Evolutionary conservation across 1,284 basidiomycete genomes (phyloP).

Genomic region (Butyriboletus appendiculatus): DNA sequence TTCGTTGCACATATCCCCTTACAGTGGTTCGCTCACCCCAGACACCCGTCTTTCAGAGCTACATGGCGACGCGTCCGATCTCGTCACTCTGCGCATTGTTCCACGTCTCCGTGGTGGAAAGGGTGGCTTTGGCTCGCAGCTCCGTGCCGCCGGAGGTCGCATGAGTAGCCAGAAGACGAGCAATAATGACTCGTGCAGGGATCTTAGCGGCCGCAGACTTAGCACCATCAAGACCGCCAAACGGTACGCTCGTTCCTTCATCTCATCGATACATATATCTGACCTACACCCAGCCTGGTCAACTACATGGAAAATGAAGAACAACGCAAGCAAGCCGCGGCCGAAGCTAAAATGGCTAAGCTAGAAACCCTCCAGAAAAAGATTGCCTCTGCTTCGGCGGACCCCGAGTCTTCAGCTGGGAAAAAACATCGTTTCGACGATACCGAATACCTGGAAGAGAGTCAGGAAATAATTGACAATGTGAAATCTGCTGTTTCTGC

Average conservation of each 20-base stretch:
- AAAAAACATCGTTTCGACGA: constrained; percentile 93
- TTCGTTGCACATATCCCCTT: constrained; percentile 53
- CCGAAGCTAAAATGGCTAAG: constrained; percentile 82
- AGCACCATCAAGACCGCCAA: constrained; percentile 97
- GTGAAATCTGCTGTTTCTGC: constrained; percentile 90
- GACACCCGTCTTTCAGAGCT: constrained; percentile 49
- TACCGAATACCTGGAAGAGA: constrained; percentile 90
- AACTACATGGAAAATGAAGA: constrained; percentile 89
- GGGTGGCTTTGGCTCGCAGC: constrained; percentile 95
- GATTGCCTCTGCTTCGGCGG: constrained; percentile 60
- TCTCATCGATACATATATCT: not conserved
- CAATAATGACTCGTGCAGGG: constrained; percentile 95
- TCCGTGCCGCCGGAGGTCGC: constrained; percentile 94
- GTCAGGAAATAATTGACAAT: constrained; percentile 87
- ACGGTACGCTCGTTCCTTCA: constrained; percentile 52
- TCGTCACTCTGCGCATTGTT: constrained; percentile 65
- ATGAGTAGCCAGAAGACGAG: constrained; percentile 96
- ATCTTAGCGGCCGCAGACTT: constrained; percentile 86
- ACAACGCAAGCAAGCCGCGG: constrained; percentile 76
- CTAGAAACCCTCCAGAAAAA: constrained; percentile 83
- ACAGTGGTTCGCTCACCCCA: constrained; percentile 47
- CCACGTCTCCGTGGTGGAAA: constrained; percentile 87
- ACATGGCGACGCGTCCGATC: constrained; percentile 36
- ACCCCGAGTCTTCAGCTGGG: constrained; percentile 58
- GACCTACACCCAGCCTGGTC: constrained; percentile 62